A percentile compares a stretch with the other conserved stretches of the same genome.
Conservation (phyloP, 345 rosid species). For the Euphorbia pulcherrima region DNA sequence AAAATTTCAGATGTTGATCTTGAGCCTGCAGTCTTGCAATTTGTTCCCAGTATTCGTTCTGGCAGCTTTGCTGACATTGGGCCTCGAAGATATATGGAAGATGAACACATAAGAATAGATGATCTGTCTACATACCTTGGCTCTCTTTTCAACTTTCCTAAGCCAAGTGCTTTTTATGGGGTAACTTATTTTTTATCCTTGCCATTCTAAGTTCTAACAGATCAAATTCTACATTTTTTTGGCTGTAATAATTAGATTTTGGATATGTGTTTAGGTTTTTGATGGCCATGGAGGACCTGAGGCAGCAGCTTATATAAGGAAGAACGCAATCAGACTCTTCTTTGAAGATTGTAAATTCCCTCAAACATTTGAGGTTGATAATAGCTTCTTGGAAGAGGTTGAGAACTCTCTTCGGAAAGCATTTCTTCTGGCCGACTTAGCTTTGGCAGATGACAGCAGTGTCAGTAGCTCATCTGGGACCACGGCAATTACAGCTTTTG, state of each 20-base stretch:
- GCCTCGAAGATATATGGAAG: constrained; percentile 60
- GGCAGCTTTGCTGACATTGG: constrained; percentile 64
- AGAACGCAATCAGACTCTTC: constrained; percentile 44
- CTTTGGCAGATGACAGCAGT: constrained; percentile 54
- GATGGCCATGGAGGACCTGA: constrained; percentile 96
- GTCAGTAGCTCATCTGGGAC: constrained; percentile 78
- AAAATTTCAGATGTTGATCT: constrained; percentile 24
- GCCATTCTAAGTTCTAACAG: constrained; percentile 3
- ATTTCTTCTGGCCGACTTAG: constrained; percentile 68
- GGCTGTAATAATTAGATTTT: constrained; percentile 11
- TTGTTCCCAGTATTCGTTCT: constrained; percentile 54
- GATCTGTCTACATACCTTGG: constrained; percentile 49
- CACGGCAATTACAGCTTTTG: constrained; percentile 68
- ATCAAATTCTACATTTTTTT: constrained; percentile 10
- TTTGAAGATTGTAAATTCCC: constrained; percentile 65
- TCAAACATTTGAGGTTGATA: constrained; percentile 44
- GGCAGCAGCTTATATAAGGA: constrained; percentile 56
- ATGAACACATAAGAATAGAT: constrained; percentile 56
- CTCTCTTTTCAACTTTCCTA: constrained; percentile 43
- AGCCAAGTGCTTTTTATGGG: constrained; percentile 65
- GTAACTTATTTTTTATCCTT: constrained; percentile 27
- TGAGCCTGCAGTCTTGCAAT: constrained; percentile 34
- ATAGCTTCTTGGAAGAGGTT: constrained; percentile 43
- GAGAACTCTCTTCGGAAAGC: constrained; percentile 50
- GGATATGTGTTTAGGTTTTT: constrained; percentile 42